These are phyloP conservation scores for Solanum virginianum DNA, from an alignment of 257 asterid genomes.

Conservation along the genomic window DNA sequence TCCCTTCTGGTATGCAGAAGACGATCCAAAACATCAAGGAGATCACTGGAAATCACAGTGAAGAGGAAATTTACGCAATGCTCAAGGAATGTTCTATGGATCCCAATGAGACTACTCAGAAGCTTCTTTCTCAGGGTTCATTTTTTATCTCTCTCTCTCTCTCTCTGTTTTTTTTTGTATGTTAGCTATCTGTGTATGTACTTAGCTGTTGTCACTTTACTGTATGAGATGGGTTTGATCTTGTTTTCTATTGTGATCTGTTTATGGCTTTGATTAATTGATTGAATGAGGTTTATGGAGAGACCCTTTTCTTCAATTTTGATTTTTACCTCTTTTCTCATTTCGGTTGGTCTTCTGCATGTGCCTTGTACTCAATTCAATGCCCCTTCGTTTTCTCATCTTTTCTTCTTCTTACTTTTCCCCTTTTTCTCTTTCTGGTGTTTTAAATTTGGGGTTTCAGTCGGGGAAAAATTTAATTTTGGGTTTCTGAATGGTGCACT, in stretches of 20 bases:
- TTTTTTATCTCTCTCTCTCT: background rate
- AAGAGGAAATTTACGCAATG: conserved; percentile 84
- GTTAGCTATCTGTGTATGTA: background rate
- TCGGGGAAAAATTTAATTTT: background rate
- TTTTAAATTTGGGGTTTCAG: background rate
- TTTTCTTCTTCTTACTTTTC: background rate
- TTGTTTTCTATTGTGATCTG: conserved; percentile 24
- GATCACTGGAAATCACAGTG: conserved; percentile 79
- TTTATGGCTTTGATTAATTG: background rate
- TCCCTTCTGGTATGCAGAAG: conserved; percentile 56
- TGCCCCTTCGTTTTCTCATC: background rate
- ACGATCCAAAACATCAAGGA: conserved; percentile 79
- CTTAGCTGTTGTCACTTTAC: background rate
- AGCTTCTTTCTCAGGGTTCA: conserved; percentile 73
- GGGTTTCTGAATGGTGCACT: background rate
- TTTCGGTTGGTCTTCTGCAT: background rate
- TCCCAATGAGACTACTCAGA: conserved; percentile 82
- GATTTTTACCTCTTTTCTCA: background rate
- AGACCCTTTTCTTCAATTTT: background rate
- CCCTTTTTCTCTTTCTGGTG: background rate
- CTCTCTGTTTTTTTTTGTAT: background rate
- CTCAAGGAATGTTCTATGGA: conserved; percentile 90
- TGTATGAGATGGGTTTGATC: conserved; percentile 13
- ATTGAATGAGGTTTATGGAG: background rate
- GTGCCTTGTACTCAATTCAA: background rate